These are phyloP conservation scores for Saccharomyces hybrid DNA, from an alignment of 1,139 yeast species.

Conservation along the genomic window DNA sequence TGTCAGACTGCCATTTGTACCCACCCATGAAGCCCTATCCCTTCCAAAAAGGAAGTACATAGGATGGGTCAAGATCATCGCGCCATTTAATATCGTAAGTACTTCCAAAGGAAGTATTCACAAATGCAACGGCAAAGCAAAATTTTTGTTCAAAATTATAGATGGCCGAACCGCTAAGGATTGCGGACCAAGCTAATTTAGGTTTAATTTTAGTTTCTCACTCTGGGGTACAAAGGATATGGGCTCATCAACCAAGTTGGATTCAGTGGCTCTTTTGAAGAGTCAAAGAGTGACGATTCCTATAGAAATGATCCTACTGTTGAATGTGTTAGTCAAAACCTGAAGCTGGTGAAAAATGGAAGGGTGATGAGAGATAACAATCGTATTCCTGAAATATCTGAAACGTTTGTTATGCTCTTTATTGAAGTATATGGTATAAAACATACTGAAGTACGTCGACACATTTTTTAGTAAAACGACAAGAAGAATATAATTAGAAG, in stretches of 20 bases:
- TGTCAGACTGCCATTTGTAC: slow-evolving; percentile 99
- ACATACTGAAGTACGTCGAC: slow-evolving; percentile 77
- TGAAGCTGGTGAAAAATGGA: not conserved
- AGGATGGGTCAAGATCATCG: slow-evolving; percentile 99
- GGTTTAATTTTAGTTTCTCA: slow-evolving; percentile 40
- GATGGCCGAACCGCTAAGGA: too few relatives aligned
- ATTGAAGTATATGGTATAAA: slow-evolving; percentile 16
- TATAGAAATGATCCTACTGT: slow-evolving; percentile 98
- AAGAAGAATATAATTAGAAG: slow-evolving; percentile 8
- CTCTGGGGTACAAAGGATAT: slow-evolving; percentile 93
- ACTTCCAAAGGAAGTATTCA: slow-evolving; percentile 7
- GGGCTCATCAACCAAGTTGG: slow-evolving; percentile 99
- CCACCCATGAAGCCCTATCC: too few relatives aligned
- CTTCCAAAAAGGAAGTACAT: too few relatives aligned
- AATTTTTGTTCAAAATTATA: too few relatives aligned
- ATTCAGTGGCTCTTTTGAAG: too few relatives aligned
- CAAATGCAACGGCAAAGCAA: slow-evolving; percentile 26
- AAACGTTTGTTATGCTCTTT: slow-evolving; percentile 14
- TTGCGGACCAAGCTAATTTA: slow-evolving; percentile 71
- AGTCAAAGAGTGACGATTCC: slow-evolving; percentile 99
- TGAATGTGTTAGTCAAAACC: slow-evolving; percentile 39
- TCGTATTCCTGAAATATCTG: not conserved
- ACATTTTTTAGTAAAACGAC: slow-evolving; percentile 38
- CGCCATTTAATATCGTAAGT: slow-evolving; percentile 52
- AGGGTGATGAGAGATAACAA: not conserved